phyloP scores from a whole-genome alignment of 1,284 basidiomycete genomes.

The Thelephora terrestris region DNA sequence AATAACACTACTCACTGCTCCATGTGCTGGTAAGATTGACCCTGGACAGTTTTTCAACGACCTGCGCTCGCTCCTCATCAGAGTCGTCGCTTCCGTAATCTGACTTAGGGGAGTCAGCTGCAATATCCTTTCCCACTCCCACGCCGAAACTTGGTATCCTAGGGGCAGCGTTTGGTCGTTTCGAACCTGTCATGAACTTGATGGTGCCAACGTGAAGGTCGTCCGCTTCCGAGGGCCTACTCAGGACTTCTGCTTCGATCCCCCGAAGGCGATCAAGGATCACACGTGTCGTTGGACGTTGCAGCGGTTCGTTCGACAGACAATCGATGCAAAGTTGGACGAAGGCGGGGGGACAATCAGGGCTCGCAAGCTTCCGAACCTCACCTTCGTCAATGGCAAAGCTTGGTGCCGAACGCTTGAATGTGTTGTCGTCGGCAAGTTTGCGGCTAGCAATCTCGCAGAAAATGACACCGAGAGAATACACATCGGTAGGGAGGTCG shows the following conservation, averaged over 20 bases:
- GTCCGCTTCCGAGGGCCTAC: constrained; percentile 50
- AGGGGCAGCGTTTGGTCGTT: constrained; percentile 47
- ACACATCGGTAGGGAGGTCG: constrained; percentile 89
- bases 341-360: constrained; percentile 74
- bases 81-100: constrained; percentile 40
- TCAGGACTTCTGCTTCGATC: constrained; percentile 76
- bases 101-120: constrained; percentile 11
- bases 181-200: constrained; percentile 61
- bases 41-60: constrained; percentile 45
- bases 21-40: constrained; percentile 42
- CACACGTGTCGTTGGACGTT: constrained; percentile 68
- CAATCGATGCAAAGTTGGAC: constrained; percentile 76
- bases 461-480: constrained; percentile 91
- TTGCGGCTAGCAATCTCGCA: constrained; percentile 84
- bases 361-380: constrained; percentile 56
- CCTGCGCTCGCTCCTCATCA: constrained; percentile 63
- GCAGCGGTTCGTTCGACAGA: constrained; percentile 52
- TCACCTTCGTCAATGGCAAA: constrained; percentile 77
- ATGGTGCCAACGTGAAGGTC: constrained; percentile 81
- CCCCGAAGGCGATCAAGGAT: constrained; percentile 66
- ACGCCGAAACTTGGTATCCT: constrained; percentile 82
- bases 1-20: constrained; percentile 30
- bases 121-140: constrained; percentile 54
- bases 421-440: constrained; percentile 74
- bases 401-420: constrained; percentile 67